phyloP scores from a whole-genome alignment of 2,329 filamentous ascomycete genomes.

The Pyrenophora seminiperda region DNA sequence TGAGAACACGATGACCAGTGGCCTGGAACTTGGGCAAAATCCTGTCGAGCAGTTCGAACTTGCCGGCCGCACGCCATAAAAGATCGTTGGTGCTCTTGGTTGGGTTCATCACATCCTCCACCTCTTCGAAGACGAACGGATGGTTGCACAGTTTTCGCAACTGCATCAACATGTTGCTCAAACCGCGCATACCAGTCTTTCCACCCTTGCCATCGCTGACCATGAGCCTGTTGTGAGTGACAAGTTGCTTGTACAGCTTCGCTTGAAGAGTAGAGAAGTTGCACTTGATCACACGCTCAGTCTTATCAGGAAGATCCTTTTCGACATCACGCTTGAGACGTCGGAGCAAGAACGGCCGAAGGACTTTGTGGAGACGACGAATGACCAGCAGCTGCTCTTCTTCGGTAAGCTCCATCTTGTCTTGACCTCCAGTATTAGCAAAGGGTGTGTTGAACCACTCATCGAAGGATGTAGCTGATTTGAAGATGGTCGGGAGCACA shows the following conservation, averaged over 20 bases:
- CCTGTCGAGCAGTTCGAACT: slow-evolving; percentile 93
- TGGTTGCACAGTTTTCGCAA: slow-evolving; percentile 98
- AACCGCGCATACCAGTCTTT: slow-evolving; percentile 88
- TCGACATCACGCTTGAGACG: slow-evolving; percentile 99
- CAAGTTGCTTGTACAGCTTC: slow-evolving; percentile 96
- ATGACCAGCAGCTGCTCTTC: slow-evolving; percentile 99
- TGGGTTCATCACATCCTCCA: slow-evolving; percentile 98
- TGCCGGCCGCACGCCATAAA: slow-evolving; percentile 93
- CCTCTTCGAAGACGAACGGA: slow-evolving; percentile 96
- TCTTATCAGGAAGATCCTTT: slow-evolving; percentile 98
- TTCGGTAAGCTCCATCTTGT: slow-evolving; percentile 99
- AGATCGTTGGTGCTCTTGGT: slow-evolving; percentile 85
- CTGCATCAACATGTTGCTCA: slow-evolving; percentile 99
- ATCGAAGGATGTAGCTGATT: slow-evolving; percentile 97
- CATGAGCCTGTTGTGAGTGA: slow-evolving; percentile 90
- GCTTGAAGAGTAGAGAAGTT: slow-evolving; percentile 94
- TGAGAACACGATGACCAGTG: slow-evolving; percentile 91
- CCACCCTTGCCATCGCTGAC: slow-evolving; percentile 95
- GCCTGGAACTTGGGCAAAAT: slow-evolving; percentile 90
- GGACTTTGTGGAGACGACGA: slow-evolving; percentile 95
- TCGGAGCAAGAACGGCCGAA: slow-evolving; percentile 94
- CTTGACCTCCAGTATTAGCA: slow-evolving; percentile 95
- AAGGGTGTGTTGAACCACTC: slow-evolving; percentile 99
- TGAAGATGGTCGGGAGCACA: slow-evolving; percentile 97
- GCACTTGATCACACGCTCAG: slow-evolving; percentile 98